Evolutionary conservation across 2,329 filamentous ascomycete genomes (phyloP).

Genomic region (Nemania serpens): DNA sequence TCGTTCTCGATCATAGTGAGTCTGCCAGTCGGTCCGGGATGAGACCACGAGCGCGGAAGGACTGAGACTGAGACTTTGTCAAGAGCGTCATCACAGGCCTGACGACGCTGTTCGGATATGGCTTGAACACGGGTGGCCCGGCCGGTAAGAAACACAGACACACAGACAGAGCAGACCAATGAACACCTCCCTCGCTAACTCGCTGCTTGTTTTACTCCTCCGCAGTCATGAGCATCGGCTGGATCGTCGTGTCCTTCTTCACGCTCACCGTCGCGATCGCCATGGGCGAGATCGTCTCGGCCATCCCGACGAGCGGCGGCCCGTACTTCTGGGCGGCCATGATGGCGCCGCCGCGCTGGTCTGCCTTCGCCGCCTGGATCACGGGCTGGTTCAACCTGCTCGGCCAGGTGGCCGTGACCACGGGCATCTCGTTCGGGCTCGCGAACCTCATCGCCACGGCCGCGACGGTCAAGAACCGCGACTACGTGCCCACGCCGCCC

Average conservation of each 20-base stretch:
- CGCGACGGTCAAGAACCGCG: constrained; percentile 44
- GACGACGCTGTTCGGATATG: constrained; percentile 62
- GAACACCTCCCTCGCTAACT: background rate
- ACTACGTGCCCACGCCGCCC: constrained; percentile 47
- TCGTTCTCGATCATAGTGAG: constrained; percentile 65
- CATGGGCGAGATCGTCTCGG: constrained; percentile 64
- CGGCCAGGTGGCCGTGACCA: constrained; percentile 49
- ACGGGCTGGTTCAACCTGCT: constrained; percentile 51
- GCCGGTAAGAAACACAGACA: constrained; percentile 34
- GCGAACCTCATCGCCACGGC: constrained; percentile 46
- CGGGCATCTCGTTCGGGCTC: constrained; percentile 49
- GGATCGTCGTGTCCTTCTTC: constrained; percentile 60
- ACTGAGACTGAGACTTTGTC: background rate
- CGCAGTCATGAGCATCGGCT: constrained; percentile 46
- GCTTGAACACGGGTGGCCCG: constrained; percentile 58
- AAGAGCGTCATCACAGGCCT: constrained; percentile 64
- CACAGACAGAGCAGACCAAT: too few species aligned
- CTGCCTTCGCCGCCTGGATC: constrained; percentile 46
- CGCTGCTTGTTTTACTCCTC: background rate
- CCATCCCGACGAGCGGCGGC: constrained; percentile 62
- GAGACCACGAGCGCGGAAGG: background rate
- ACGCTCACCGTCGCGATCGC: constrained; percentile 58
- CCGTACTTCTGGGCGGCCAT: constrained; percentile 66
- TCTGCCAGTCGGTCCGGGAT: constrained; percentile 49
- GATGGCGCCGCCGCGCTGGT: constrained; percentile 53